These are phyloP conservation scores for Leccinum pellstonianum DNA, from an alignment of 768 basidiomycete genomes.

Conservation along the genomic window DNA sequence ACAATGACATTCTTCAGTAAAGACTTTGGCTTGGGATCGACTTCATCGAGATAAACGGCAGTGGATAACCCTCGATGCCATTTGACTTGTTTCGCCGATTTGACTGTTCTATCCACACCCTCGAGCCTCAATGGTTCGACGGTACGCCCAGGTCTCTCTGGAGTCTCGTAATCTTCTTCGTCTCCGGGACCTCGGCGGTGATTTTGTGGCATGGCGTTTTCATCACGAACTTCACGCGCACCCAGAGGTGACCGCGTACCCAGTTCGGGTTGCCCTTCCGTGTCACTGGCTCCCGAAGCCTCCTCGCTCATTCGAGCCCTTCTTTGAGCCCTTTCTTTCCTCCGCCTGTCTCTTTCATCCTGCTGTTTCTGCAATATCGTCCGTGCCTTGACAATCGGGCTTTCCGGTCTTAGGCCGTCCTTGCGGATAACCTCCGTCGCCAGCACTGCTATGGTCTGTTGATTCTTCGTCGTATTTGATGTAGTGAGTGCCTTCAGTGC, in stretches of 20 bases:
- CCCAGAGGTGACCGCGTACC: slow-evolving; percentile 4
- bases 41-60: slow-evolving; percentile 60
- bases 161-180: slow-evolving; percentile 77
- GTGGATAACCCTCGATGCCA: slow-evolving; percentile 74
- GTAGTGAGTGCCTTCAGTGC: slow-evolving; percentile 70
- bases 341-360: slow-evolving; percentile 55
- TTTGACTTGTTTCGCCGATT: slow-evolving; percentile 59
- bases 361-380: slow-evolving; percentile 65
- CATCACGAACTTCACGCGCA: slow-evolving; percentile 20
- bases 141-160: slow-evolving; percentile 43
- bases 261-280: slow-evolving; percentile 28
- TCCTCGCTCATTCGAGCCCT: slow-evolving; percentile 50
- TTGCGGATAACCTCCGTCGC: slow-evolving; percentile 71
- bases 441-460: slow-evolving; percentile 59
- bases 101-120: slow-evolving; percentile 31
- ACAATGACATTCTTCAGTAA: slow-evolving; percentile 41
- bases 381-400: slow-evolving; percentile 71
- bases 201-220: slow-evolving; percentile 27
- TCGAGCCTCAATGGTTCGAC: slow-evolving; percentile 41
- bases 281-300: slow-evolving; percentile 26
- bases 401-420: slow-evolving; percentile 71
- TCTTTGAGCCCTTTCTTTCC: slow-evolving; percentile 59
- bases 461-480: slow-evolving; percentile 72
- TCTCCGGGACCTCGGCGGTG: slow-evolving; percentile 75
- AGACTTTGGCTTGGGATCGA: slow-evolving; percentile 49